A percentile compares a stretch with the other conserved stretches of the same genome.
Conservation (phyloP, 805 yeast genomes). For the Cyberlindnera samutprakarnensis region DNA sequence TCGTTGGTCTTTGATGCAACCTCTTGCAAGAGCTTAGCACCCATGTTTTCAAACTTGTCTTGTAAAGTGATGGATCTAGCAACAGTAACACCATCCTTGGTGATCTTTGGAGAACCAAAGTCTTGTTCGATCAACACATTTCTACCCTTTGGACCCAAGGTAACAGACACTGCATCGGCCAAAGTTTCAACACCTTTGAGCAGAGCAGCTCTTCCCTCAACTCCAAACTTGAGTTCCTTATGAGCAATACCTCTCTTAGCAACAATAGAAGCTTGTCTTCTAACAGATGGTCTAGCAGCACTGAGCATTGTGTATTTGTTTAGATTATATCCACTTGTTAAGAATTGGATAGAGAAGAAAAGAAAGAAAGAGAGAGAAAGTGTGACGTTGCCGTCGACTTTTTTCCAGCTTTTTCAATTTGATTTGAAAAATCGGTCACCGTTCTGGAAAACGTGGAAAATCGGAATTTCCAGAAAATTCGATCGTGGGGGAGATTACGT, state of each 20-base stretch:
- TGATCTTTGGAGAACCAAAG: conserved; percentile 95
- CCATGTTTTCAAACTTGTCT: conserved; percentile 95
- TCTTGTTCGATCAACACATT: conserved; percentile 95
- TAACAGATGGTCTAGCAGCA: conserved; percentile 20
- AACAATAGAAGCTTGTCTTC: conserved; percentile 16
- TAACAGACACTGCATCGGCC: conserved; percentile 93
- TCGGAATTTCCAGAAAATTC: too few species aligned
- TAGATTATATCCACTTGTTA: not conserved
- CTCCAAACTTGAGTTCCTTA: conserved; percentile 96
- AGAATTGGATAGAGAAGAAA: too few species aligned
- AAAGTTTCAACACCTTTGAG: conserved; percentile 83
- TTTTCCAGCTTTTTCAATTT: too few species aligned
- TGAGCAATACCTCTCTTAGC: conserved; percentile 38
- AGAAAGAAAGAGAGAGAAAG: not conserved
- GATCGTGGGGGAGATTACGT: too few species aligned
- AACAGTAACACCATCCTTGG: conserved; percentile 99
- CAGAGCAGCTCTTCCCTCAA: conserved; percentile 44
- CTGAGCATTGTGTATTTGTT: conserved; percentile 15
- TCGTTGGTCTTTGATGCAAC: conserved; percentile 98
- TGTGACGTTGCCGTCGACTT: not conserved
- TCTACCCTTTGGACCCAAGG: conserved; percentile 98
- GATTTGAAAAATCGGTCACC: too few species aligned
- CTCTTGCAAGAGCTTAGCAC: conserved; percentile 93
- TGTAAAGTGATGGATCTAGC: conserved; percentile 80
- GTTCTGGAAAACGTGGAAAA: too few species aligned